Percentiles rank a stretch among this genome's conserved stretches.
phyloP scores from a whole-genome alignment of 225 moss, liverwort and hornwort species.

The Thuidium tamariscinum region DNA sequence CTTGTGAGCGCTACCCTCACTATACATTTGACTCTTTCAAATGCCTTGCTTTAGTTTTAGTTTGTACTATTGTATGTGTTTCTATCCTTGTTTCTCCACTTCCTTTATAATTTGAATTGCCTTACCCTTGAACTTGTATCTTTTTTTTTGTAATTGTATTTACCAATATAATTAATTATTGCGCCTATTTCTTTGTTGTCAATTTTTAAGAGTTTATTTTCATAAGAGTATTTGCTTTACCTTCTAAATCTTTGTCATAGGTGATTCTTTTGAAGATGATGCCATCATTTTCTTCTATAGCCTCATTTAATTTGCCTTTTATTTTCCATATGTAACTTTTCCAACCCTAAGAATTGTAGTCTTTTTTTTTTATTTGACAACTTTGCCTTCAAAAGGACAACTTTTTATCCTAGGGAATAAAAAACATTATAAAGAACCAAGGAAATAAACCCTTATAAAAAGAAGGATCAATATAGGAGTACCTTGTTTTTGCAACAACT shows the following conservation, averaged over 20 bases:
- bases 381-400: not conserved
- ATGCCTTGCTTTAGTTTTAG: rapidly evolving
- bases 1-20: rapidly evolving
- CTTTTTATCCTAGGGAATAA: not conserved
- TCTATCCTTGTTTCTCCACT: rapidly evolving
- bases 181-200: not conserved
- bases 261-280: not conserved
- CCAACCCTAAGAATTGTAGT: not conserved
- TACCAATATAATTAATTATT: not conserved
- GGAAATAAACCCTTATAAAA: rapidly evolving
- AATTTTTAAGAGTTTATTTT: rapidly evolving
- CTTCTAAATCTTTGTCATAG: rapidly evolving
- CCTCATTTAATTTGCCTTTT: not conserved
- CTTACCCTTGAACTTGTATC: not conserved
- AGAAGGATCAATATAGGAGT: rapidly evolving
- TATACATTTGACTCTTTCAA: not conserved
- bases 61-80: rapidly evolving
- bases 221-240: rapidly evolving
- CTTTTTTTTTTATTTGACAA: not conserved
- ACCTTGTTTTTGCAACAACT: rapidly evolving
- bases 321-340: not conserved
- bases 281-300: not conserved
- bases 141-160: not conserved
- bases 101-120: not conserved
- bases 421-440: not conserved